Base-by-base conservation (phyloP, 805 yeast species). In the Metschnikowia bowlesiae region DNA sequence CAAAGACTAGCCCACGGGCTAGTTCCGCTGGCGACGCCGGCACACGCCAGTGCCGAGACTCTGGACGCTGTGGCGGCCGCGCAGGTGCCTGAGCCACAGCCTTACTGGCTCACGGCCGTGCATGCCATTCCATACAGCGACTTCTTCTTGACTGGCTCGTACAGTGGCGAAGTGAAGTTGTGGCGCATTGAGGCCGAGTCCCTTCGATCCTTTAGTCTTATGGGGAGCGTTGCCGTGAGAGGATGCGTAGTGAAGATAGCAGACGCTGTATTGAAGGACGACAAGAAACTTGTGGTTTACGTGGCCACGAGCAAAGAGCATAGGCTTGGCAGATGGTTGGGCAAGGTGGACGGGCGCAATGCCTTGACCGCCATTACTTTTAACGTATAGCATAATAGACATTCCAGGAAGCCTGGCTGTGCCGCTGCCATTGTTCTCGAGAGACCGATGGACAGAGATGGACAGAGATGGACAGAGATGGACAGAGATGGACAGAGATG, bases 41-140 rank as follows among this genome's bases (percentile, higher is more conserved):
- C 61, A 0, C 53, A 63, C 35, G 68, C 80, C 8, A 62, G 80
- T 41, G 76, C 74, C 13, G 79, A 81, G 49, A 75, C 84, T 0
- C 80, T 87, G 2, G 85, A 80, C 28, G 84, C 78, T 53, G 55
- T 68, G 2, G 69, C 70, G 13, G 50, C 64, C 1, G 57, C 59
- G 39, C 88, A 84, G 64, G 67, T 86, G n/a, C 91, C 96, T 11
- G 77, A 76, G 36, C 76, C 80, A 13, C 85, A 80, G 50, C 97
- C 98, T 29, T 86, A 85, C 60, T 84, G 92, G 87, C 85, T 94
- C 58, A 89, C 97, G 0, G 75, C 90, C 1, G 66, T 92, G 8
- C 76, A 84, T 59, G 89, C 96, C 0, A 72, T 92, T 22, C 97
- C 98, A 14, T 92, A 81, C 65, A 79, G 91, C 10, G 90, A 94